Evolutionary conservation across 257 asterid genomes (phyloP).

Genomic region (Lycium ferocissimum): DNA sequence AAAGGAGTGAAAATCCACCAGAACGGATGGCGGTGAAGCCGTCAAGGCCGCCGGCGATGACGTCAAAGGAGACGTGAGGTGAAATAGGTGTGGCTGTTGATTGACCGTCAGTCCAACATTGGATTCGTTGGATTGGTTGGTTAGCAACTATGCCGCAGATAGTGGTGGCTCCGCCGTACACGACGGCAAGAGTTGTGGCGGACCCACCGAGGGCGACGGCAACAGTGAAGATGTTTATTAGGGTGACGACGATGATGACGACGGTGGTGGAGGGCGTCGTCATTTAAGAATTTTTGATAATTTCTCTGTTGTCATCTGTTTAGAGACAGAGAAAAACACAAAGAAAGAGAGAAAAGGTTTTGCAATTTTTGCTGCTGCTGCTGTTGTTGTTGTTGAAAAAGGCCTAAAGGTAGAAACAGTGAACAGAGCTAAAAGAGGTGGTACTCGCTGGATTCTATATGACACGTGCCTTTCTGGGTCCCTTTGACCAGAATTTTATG

Average conservation of each 20-base stretch:
- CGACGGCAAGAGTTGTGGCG: slow-evolving; percentile 72
- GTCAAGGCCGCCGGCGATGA: slow-evolving; percentile 72
- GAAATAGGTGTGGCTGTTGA: slow-evolving; percentile 39
- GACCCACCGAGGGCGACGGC: slow-evolving; percentile 70
- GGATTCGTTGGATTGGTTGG: slow-evolving; percentile 61
- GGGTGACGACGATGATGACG: slow-evolving; percentile 32
- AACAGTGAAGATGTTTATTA: slow-evolving; percentile 23
- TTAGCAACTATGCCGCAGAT: slow-evolving; percentile 67
- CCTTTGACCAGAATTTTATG: not conserved
- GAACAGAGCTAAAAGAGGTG: not conserved
- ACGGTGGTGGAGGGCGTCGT: slow-evolving; percentile 47
- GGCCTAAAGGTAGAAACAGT: slow-evolving; percentile 1
- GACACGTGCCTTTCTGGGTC: slow-evolving; percentile 30
- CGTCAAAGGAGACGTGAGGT: slow-evolving; percentile 63
- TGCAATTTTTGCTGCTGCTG: not conserved
- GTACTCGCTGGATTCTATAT: not conserved
- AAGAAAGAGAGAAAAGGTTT: not conserved
- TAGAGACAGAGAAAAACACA: slow-evolving; percentile 31
- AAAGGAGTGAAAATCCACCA: slow-evolving; percentile 69
- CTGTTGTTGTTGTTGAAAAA: not conserved
- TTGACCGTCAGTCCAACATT: slow-evolving; percentile 66
- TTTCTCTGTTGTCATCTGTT: slow-evolving; percentile 54
- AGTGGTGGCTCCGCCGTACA: slow-evolving; percentile 64
- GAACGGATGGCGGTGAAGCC: slow-evolving; percentile 70
- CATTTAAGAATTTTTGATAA: slow-evolving; percentile 48